Base-by-base conservation (phyloP, 768 basidiomycete species). In the Phylloporus rhodoxanthus region DNA sequence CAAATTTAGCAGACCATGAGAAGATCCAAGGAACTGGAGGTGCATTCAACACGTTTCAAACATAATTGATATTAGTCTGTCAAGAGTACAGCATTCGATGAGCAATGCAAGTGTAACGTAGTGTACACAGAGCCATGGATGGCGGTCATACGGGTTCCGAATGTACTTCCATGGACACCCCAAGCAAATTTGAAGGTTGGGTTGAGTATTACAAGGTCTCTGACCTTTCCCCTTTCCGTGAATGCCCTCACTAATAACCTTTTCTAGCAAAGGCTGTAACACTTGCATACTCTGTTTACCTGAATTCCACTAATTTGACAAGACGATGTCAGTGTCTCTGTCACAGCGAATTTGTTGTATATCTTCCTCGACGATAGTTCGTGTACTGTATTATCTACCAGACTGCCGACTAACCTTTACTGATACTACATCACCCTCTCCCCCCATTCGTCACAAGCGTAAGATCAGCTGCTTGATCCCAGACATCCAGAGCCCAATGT, bases 391-490 rank as follows among this genome's bases (percentile, higher is more conserved):
- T 38, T 19, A 19, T 38, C 37, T 20, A 21, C 37, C 20, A 19
- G 3, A 38, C 37, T 8, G 10, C 17, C 36, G 9, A 17, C 1
- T 3, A 36, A 37, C 19, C n/a, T 9, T 9, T 37, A 20, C 17
- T 37, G 2, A 30, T 30, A 11, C 37, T 6, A 11, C 10, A 38
- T 38, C 20, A 10, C 37, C 19, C 20, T 8, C 17, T 20, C 36
- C 25, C 8, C 33, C 8, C 1, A n/a, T n/a, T 37, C 17, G 26
- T 53, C 52, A 88, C 68, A 90, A 58, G 57, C 80, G 76, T 73
- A 82, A 72, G 62, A 95, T 87, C 57, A 96, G 68, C 64, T 92
- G 90, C 68, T 95, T 95, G 50, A 95, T 70, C 7, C 87, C 91
- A 11, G 91, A 84, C 90, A 93, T 88, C 85, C 84, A 87, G 48